Base-by-base conservation (phyloP, 2,329 filamentous ascomycete species). In the Dichotomopilus funicola region DNA sequence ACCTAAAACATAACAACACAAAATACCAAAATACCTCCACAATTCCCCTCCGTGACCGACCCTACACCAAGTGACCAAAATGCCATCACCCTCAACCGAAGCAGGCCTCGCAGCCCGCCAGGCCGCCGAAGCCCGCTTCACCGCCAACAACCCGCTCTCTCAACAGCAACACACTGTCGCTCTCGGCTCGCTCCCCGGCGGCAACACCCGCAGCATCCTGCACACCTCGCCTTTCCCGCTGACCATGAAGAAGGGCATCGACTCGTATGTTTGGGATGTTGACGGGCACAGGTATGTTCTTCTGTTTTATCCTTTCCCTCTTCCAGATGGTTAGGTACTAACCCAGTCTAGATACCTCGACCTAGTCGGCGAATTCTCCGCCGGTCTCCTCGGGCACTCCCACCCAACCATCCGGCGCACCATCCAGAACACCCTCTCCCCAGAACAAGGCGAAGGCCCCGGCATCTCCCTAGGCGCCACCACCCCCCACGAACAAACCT, bases 341-440 rank as follows among this genome's bases (percentile, higher is more conserved):
- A 8, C 49, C 4, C 48, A 27, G 6, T 19, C 46, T 35, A 75
- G 71, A 44, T 86, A 85, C 64, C 70, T 76, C 11, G 84, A 88
- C 62, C 72, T 88, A 6, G 71, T 84, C 1, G 78, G 79, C 37
- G 85, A 88, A 66, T 81, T 81, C 63, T 82, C 81, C 0, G 85
- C 85, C 1, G 83, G 80, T 1, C 72, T 88, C 10, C 87, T 81
- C 63, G 85, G 85, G 0, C 85, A 88, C 68, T 84, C 80, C 1
- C 74, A 86, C 52, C 76, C 79, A 0, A 61, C 71, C 2, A 79
- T 88, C 53, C 65, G 73, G 3, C 62, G 69, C 0, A 74, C 82
- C 0, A 70, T 87, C 31, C 56, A 67, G 9, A 61, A 71, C 5
- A 72, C 76, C 1, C 63, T 82, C 3, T 27, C 19, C 19, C 19